Evolutionary conservation across 345 rosid species (phyloP), one percentile per base, ranked within the genome.

Genomic region (Aethionema arabicum): DNA sequence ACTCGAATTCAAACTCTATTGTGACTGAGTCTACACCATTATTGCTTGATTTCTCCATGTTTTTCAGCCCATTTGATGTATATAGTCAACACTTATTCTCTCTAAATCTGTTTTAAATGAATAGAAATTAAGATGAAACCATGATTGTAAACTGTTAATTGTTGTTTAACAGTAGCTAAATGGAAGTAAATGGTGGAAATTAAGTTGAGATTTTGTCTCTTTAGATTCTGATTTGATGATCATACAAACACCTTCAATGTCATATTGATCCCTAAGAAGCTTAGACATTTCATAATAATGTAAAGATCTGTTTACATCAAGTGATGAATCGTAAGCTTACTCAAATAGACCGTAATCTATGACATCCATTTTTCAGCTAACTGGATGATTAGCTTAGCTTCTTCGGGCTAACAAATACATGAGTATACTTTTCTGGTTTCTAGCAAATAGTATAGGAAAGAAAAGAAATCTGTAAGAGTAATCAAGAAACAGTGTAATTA

Each of bases 31-130:
- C 27, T 66, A 86, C 35, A 27, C 84, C 80, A 5, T 75, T 76
- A 52, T 13, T 32, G 52, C 16, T 62, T 54, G 42, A 36, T 73
- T 76, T 84, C 77, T 84, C 91, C 95, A 64, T 81, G 85, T 77
- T 67, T 90, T 64, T 75, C 77, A 7, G 85, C 91, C 97, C 95
- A 90, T 76, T 80, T 86, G 56, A 61, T 71, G 70, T 85, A 85
- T 90, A 90, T 86, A 16, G 43, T 70, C n/a, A 83, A 75, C 54
- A 90, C 74, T 77, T 80, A 68, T 67, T 84, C 83, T 30, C 79
- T 82, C 96, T 91, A 83, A 39, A 72, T 74, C 96, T 89, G 14
- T 38, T 47, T 10, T 38, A 27, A 41, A 38, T 35, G 43, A 7
- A 11, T 4, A 64, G 55, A 44, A 37, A 68, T 31, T 43, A 63